Conservation (phyloP, 1,139 yeast species). For the Candida dubliniensis region DNA sequence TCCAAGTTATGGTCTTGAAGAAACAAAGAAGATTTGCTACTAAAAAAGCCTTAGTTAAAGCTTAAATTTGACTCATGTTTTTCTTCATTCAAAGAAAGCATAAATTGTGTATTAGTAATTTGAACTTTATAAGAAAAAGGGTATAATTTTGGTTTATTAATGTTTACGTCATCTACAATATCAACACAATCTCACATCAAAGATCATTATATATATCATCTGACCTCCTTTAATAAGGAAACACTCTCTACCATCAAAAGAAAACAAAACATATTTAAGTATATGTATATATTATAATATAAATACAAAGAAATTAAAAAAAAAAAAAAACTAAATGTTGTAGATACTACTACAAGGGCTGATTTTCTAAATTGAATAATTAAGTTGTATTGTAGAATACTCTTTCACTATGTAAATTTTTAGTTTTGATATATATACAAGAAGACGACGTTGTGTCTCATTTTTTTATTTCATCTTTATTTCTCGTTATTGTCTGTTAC, state of each 20-base stretch:
- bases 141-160: conserved; percentile 19
- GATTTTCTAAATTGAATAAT: too few relatives aligned
- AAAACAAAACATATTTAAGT: conserved; percentile 2
- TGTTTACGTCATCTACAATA: conserved; percentile 26
- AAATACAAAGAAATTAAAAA: conserved; percentile 3
- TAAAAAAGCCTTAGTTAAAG: conserved; percentile 81
- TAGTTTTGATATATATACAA: not conserved
- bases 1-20: conserved; percentile 97
- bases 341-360: too few relatives aligned
- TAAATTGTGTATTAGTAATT: conserved; percentile 12
- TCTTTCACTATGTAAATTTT: too few relatives aligned
- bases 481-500: not conserved
- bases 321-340: not conserved
- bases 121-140: not conserved
- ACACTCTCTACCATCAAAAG: not conserved
- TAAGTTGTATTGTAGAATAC: not conserved
- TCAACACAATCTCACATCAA: not conserved
- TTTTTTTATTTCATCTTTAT: not conserved
- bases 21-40: conserved; percentile 96
- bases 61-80: conserved; percentile 44
- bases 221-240: conserved; percentile 1
- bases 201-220: not conserved
- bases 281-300: conserved; percentile 7
- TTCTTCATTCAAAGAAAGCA: conserved; percentile 9
- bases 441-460: not conserved